Evolutionary conservation across 805 yeast genomes (phyloP), one percentile per base, ranked within the genome.

Genomic region (Scheffersomyces lignosus): DNA sequence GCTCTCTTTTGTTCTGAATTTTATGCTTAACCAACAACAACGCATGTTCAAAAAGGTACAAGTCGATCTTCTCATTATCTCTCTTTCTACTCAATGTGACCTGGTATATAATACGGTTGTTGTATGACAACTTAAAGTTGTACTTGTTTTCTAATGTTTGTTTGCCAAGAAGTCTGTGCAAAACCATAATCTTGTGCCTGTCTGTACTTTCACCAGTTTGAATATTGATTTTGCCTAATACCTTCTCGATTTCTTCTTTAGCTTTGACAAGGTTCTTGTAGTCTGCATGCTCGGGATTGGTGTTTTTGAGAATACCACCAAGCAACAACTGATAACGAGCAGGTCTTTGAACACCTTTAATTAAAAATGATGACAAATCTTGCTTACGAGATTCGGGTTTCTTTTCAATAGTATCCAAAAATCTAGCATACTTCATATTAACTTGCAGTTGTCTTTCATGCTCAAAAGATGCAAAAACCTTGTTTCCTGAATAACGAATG

Each of bases 161-260:
- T 52, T 87, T 86, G 7, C 74, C 75, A 30, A 70, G 54, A 22
- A 67, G 57, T 36, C 72, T 44, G 42, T 69, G 73, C 56, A 93
- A 73, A 33, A 89, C 81, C 69, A 89, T 84, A 43, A 93, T 75
- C 47, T 90, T 87, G 64, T 89, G 88, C 46, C 96, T 75, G 68
- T 91, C 96, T 26, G 93, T 89, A 20, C 95, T 87, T 49, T 84
- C 90, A 64, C 99, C 99, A 27, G 95, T 81, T 49, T 90, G 97
- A 33, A 78, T 74, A 58, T 93, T 88, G 45, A 87, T 84, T 55
- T 85, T 77, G 18, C 74, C 81, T 63, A 93, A 75, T 43, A 89
- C 79, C 44, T 79, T 83, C 42, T 83, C 81, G 25, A 91, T 75
- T 49, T 83, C 79, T 33, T 80, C 87, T 46, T 85, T 77, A 1